Conservation (phyloP, 805 yeast species). For the Monosporozyma yasuniensis region DNA sequence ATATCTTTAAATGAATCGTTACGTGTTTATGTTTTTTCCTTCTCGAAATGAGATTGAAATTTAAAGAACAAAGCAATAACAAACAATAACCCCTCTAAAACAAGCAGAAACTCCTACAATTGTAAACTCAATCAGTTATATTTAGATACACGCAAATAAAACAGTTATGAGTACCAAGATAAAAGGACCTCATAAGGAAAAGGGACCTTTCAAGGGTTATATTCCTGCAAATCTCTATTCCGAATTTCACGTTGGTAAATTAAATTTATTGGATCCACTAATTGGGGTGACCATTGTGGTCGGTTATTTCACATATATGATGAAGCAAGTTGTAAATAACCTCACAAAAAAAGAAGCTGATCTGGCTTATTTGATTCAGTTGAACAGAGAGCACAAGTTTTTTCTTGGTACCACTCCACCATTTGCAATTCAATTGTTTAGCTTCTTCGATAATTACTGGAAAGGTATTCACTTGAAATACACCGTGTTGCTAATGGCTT, state of each 20-base stretch:
- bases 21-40: neutral
- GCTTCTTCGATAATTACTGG: neutral
- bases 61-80: neutral
- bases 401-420: slow-evolving; percentile 15
- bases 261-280: slow-evolving; percentile 6
- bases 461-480: neutral
- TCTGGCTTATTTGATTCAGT: neutral
- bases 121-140: neutral
- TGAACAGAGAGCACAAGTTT: slow-evolving; percentile 12
- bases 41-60: neutral
- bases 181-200: neutral
- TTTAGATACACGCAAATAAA: neutral
- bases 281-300: neutral
- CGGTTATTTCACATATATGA: neutral
- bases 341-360: neutral
- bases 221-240: slow-evolving; percentile 9
- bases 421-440: slow-evolving; percentile 19
- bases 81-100: neutral
- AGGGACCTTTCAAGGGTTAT: slow-evolving; percentile 13
- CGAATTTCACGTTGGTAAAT: slow-evolving; percentile 8
- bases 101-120: neutral
- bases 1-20: too few species aligned
- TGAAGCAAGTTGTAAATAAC: neutral
- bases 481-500: slow-evolving; percentile 9
- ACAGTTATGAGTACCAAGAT: neutral